phyloP scores from a whole-genome alignment of 345 rosid genomes.

The Murraya paniculata region DNA sequence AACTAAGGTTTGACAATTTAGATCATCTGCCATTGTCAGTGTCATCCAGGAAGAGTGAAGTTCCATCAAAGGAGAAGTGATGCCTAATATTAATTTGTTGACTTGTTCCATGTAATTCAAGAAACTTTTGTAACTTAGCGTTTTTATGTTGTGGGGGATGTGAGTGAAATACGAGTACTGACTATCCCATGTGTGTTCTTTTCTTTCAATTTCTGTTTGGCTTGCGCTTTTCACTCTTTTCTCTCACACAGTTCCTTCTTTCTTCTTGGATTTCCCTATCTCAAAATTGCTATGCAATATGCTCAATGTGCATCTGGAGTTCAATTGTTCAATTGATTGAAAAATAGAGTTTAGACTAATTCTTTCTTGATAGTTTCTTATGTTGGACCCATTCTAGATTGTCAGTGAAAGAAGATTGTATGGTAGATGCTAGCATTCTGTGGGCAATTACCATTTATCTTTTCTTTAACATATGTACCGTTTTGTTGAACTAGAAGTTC shows the following conservation, averaged over 20 bases:
- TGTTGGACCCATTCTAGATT: background rate
- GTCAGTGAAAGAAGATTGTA: background rate
- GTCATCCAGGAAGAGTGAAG: background rate
- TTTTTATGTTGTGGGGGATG: background rate
- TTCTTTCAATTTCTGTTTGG: background rate
- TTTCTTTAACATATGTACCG: background rate
- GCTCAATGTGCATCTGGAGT: background rate
- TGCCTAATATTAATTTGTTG: background rate
- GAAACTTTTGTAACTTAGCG: background rate
- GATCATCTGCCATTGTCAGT: background rate
- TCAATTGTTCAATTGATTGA: background rate
- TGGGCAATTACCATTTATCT: background rate
- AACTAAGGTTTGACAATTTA: background rate
- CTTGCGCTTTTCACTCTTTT: background rate
- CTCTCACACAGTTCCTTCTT: background rate
- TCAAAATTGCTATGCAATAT: background rate
- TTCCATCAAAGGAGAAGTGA: background rate
- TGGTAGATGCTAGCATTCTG: background rate
- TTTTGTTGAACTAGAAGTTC: background rate
- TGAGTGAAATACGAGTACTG: background rate
- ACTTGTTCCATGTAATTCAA: background rate
- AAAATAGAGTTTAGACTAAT: background rate
- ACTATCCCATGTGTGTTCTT: background rate
- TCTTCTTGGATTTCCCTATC: background rate
- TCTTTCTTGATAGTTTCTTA: background rate